These are phyloP conservation scores for Aspergillus texensis DNA, from an alignment of 2,329 filamentous ascomycete genomes.

Conservation along the genomic window DNA sequence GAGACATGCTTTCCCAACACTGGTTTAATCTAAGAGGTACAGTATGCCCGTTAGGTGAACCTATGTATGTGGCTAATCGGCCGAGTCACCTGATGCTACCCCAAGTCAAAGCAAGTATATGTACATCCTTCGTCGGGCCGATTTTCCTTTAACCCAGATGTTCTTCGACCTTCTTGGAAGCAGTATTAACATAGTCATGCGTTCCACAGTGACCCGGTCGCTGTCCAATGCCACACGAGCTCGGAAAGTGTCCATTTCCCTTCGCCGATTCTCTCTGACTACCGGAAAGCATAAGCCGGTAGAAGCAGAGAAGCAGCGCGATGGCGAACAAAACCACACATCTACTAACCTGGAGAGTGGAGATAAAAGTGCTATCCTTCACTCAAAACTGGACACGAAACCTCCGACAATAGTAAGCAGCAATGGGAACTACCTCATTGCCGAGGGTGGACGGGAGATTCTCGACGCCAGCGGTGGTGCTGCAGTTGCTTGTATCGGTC, in stretches of 20 bases:
- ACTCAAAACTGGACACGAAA: conserved; percentile 15
- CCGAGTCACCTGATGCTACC: neutral
- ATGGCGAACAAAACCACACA: neutral
- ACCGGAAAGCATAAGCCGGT: neutral
- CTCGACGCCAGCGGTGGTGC: conserved; percentile 53
- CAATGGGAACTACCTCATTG: conserved; percentile 43
- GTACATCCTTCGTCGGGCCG: neutral
- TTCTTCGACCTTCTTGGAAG: neutral
- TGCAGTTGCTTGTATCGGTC: conserved; percentile 52
- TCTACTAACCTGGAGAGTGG: too few relatives aligned
- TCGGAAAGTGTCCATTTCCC: neutral
- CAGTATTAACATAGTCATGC: neutral
- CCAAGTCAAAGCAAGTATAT: neutral
- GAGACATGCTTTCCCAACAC: neutral
- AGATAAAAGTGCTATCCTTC: conserved; percentile 11
- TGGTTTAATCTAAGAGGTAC: neutral
- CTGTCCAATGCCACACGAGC: neutral
- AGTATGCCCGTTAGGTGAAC: neutral
- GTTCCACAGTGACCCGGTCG: neutral
- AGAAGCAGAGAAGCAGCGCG: neutral
- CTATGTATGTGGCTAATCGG: neutral
- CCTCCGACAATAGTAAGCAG: conserved; percentile 27
- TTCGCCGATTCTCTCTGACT: neutral
- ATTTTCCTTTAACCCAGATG: neutral
- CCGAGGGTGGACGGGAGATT: conserved; percentile 46